Base-by-base conservation (phyloP, 306 rosid species). In the Echinosophora koreensis region DNA sequence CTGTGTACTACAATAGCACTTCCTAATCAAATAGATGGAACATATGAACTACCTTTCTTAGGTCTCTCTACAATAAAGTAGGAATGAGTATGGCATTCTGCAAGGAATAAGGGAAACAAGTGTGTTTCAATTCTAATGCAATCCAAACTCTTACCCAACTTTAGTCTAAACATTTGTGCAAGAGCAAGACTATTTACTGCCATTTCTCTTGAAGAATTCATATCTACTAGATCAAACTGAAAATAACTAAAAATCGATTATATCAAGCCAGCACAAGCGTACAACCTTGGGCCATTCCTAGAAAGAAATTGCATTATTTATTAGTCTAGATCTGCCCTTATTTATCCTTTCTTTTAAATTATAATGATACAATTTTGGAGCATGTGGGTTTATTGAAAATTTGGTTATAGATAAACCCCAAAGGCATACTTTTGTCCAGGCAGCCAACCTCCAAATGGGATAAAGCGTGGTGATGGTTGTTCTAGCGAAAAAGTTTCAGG, bases 1-100 rank as follows among this genome's bases (percentile, higher is more conserved):
- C n/a, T 58, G 46, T 30, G 51, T 14, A 39, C 58, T 22, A 8
- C 41, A 54, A 18, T 30, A 13, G 13, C 17, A 13, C 58, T 55
- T 54, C 41, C 56, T 15, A 59, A 30, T 30, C 44, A 59, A 56
- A 56, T 55, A 27, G 66, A 72, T 18, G 77, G 46, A 57, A 32
- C 51, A 32, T 7, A 30, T 74, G 18, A 30, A 46, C n/a, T n/a
- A n/a, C n/a, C n/a, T n/a, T 28, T 59, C n/a, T 60, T 16, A 16
- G 46, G 35, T 55, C 75, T 51, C 50, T 4, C 61, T 4, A 61
- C 13, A 16, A 59, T 16, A 37, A 46, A 34, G 16, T 47, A 51
- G 60, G 32, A 32, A 46, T 2, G n/a, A 73, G 17, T 44, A 42
- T 6, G 10, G 2, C 13, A 28, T 64, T 51, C 16, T 12, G 5